phyloP scores from a whole-genome alignment of 163 green algal genomes.

The Scenedesmus sp. region DNA sequence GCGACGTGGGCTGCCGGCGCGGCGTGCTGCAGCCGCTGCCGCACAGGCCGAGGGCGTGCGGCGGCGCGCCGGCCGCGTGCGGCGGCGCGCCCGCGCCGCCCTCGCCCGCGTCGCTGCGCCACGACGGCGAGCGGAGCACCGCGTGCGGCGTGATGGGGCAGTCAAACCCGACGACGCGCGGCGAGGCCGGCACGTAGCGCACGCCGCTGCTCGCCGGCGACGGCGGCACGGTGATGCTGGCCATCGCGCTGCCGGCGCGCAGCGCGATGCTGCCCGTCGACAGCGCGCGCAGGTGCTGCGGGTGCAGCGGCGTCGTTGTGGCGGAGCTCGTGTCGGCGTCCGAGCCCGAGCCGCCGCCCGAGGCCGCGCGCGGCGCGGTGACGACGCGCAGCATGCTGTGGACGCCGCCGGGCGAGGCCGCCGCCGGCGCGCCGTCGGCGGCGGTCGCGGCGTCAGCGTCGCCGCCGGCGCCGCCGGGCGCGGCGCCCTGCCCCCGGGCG shows the following conservation, averaged over 20 bases:
- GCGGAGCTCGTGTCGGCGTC: slow-evolving; percentile 13
- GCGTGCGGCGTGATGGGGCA: slow-evolving; percentile 24
- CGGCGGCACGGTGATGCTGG: slow-evolving; percentile 32
- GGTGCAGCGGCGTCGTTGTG: slow-evolving; percentile 3
- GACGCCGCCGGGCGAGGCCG: neutral
- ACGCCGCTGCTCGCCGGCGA: slow-evolving; percentile 32
- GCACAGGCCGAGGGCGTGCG: neutral
- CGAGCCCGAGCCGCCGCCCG: slow-evolving; percentile 6
- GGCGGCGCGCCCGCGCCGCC: neutral
- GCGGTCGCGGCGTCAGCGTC: neutral
- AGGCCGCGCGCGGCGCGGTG: neutral
- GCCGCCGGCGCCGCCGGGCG: too few species aligned
- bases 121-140: slow-evolving; percentile 29
- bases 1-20: slow-evolving; percentile 28
- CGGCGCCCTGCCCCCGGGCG: neutral
- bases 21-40: slow-evolving; percentile 37
- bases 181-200: slow-evolving; percentile 33
- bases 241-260: slow-evolving; percentile 5
- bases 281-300: neutral
- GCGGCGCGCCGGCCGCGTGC: neutral
- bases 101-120: slow-evolving; percentile 8
- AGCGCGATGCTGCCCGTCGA: slow-evolving; percentile 5
- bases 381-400: slow-evolving; percentile 21
- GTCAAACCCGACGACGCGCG: slow-evolving; percentile 38
- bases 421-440: neutral